Base-by-base conservation (phyloP, 2,329 filamentous ascomycete genomes). In the Pleurostoma richardsiae region DNA sequence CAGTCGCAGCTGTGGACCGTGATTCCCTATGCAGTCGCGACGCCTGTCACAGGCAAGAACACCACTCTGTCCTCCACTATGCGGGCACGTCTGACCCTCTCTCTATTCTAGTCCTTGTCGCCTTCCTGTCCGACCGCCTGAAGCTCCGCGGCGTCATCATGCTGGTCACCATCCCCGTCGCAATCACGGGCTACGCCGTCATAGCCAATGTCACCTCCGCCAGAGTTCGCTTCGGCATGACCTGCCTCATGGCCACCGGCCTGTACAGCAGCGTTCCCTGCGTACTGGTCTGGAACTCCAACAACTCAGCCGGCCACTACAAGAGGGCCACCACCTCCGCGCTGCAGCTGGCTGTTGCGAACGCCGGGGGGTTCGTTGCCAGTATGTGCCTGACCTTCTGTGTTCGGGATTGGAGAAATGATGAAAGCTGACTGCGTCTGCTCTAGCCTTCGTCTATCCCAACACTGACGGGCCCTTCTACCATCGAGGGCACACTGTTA, bases 251-350 rank as follows among this genome's bases (percentile, higher is more conserved):
- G 80, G 79, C 82, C 1, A 77, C 76, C 0, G 83, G 83, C 7
- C 71, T 85, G 58, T 86, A 85, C 57, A 71, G 73, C 41, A 79
- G 77, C 39, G 80, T 85, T 0, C 82, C 83, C 0, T 78, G 76
- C 19, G 76, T 85, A 3, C 65, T 86, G 7, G 82, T 77, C 1
- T 86, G 83, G 82, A 77, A 82, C 51, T 78, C 79, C 3, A 86
- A 86, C 58, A 86, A 86, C 58, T 82, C 77, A 1, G 81, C 82
- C 0, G 82, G 79, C 0, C 83, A 88, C 57, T 87, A 86, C 57
- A 88, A 87, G 60, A 69, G 84, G 10, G 83, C 85, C 0, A 86
- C 83, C 0, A 83, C 83, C 0, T 79, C 77, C 1, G 84, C 78
- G 0, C 56, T 86, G 54, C 83, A 87, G 60, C 68, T 87, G 29